These are phyloP conservation scores for Miscanthus lutarioriparius DNA, from an alignment of 176 grass and related monocot species.

Conservation along the genomic window DNA sequence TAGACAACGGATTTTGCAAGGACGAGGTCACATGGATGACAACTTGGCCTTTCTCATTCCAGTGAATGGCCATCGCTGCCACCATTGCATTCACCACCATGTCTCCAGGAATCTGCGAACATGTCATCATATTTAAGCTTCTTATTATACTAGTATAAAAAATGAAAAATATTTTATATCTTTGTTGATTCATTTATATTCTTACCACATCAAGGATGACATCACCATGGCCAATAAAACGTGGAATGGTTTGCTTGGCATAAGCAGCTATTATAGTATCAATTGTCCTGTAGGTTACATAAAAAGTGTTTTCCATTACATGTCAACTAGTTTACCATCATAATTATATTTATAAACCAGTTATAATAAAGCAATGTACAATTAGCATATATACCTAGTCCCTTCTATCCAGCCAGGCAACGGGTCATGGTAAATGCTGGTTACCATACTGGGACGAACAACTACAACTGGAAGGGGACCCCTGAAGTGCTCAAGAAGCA, in stretches of 20 bases:
- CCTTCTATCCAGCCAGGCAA: constrained; percentile 26
- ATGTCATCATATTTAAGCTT: background rate
- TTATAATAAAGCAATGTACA: background rate
- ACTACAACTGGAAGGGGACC: no score
- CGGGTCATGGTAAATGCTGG: no score
- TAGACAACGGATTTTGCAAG: constrained; percentile 42
- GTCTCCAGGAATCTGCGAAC: constrained; percentile 53
- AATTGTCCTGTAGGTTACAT: constrained; percentile 41
- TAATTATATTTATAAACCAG: background rate
- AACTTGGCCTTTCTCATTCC: constrained; percentile 14
- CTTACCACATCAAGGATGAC: constrained; percentile 46
- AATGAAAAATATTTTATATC: no score
- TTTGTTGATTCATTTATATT: background rate
- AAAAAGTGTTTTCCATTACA: no score
- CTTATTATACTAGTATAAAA: no score
- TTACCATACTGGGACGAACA: no score
- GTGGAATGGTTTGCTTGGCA: constrained; percentile 35
- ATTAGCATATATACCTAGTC: constrained; percentile 17
- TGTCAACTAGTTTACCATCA: background rate
- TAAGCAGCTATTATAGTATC: constrained; percentile 46
- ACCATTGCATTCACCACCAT: constrained; percentile 72
- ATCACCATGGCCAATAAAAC: constrained; percentile 40
- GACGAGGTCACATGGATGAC: constrained; percentile 44
- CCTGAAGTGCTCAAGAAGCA: no score
- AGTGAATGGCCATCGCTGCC: constrained; percentile 38